Base-by-base conservation (phyloP, 148 eudicot genomes). In the Nepenthes gracilis region DNA sequence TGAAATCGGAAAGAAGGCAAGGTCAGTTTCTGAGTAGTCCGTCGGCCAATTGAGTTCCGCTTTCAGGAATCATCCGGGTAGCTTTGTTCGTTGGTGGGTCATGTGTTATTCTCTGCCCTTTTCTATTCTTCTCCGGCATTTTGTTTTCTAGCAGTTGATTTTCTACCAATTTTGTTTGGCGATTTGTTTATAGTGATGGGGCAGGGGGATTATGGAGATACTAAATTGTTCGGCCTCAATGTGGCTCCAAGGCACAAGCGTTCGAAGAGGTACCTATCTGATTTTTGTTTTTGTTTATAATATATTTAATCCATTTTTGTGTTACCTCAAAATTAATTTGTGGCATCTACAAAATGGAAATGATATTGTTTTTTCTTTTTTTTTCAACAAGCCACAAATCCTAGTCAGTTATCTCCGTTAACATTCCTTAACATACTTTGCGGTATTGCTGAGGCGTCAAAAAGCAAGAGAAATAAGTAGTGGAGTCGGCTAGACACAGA, bases 201-300 rank as follows among this genome's bases (percentile, higher is more conserved):
- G 37, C 63, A 74, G 32, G 81, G 76, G 68, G 77, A 70, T 14
- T 58, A 63, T 70, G 77, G 56, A 68, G 78, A 68, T 61, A 50
- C 59, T 43, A 76, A 78, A 66, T 35, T 69, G 45, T 59, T 61
- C 64, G 78, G 68, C 47, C 37, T 73, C 2, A 73, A 63, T 65
- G 62, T 75, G 57, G 50, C 74, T 64, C 64, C 76, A 36, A 67
- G 55, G 52, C 91, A 79, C 77, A 74, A 75, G 67, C 80, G 86
- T 58, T 85, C 85, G n/a, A 85, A 81, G 74, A 87, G 97, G 95
- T 86, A 54, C 53, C 52, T 9, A 55, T 55, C 35, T 23, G 58
- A 55, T 59, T 59, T 59, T 8, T 58, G 7, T 58, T 62, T 51
- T 33, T 9, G 9, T 23, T 15, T 61, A 9, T 6, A 36, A 5